Percentiles rank a stretch among this genome's conserved stretches.
phyloP scores from a whole-genome alignment of 805 yeast genomes.

The Brettanomyces sp. region DNA sequence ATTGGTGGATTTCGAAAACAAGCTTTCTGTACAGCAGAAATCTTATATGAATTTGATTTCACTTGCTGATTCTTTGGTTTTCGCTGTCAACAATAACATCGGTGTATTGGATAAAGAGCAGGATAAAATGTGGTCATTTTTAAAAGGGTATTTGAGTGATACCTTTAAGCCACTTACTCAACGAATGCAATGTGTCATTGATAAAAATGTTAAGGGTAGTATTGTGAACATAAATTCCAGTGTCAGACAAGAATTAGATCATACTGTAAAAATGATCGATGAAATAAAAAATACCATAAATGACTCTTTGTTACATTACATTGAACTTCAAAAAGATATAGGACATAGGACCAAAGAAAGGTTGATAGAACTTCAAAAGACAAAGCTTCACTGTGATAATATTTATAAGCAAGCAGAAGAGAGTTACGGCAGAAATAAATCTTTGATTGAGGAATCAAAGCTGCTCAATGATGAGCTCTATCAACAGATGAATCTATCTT shows the following conservation, averaged over 20 bases:
- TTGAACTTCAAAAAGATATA: too few species aligned
- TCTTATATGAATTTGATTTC: slow-evolving; percentile 6
- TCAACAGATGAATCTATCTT: background rate
- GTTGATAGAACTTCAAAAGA: too few species aligned
- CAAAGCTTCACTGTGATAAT: too few species aligned
- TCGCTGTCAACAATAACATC: background rate
- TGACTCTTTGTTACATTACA: too few species aligned
- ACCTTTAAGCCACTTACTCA: background rate
- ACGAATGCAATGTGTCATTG: background rate
- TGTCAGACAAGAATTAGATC: background rate
- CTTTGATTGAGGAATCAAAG: too few species aligned
- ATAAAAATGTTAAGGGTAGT: background rate
- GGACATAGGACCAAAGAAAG: too few species aligned
- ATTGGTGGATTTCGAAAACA: slow-evolving; percentile 23
- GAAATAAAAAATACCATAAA: too few species aligned
- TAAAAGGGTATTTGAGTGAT: background rate
- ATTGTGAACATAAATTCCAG: too few species aligned
- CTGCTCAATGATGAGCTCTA: too few species aligned
- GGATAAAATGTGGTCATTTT: background rate
- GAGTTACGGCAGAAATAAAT: too few species aligned
- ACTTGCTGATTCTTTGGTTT: background rate
- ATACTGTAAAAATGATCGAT: too few species aligned
- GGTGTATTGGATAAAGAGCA: background rate
- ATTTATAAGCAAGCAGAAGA: too few species aligned
- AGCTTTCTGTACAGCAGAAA: slow-evolving; percentile 16